Base-by-base conservation (phyloP, 352 stramenopile genomes). In the Globisporangium spiculum region DNA sequence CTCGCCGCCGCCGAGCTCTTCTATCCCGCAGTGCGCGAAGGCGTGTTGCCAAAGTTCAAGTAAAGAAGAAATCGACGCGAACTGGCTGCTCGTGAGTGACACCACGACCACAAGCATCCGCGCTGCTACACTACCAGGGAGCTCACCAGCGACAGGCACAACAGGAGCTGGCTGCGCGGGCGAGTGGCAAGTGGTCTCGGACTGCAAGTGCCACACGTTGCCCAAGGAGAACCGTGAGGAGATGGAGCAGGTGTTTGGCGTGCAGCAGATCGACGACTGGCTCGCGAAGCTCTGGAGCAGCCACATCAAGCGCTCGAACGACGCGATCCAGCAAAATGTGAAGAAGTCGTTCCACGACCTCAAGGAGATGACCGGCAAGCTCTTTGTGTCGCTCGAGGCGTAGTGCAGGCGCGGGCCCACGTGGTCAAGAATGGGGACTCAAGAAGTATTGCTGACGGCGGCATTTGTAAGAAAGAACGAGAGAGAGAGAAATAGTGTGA, bases 41-140 rank as follows among this genome's bases (percentile, higher is more conserved):
- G 26, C 46, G 12, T 95, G 87, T 65, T 95, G 87, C 68, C 71
- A 76, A 60, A 75, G 86, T 54, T 84, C 75, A 50, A 88, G 76
- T 8, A 88, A 88, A 54, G 87, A 93, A 53, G 83, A 92, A 48
- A 92, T 95, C 65, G 86, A 93, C 60, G 76, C 85, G n/a, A 89
- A 95, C 68, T 95, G 87, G 87, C 75, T 89, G 48, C 62, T 95
- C 50, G 80, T 95, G 16, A 83, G 76, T 48, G 87, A 94, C 60
- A 72, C 82, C 1, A 86, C 83, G 50, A 81, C 81, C 7, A 80
- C 77, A 0, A 88, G 48, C 48, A 66, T 72, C 55, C 76, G 65
- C 9, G 75, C 52, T 4, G 53, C 53, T 34, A 36, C 53, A 26
- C 32, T 58, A 27, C 27, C 53, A 22, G 53, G 24, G 26, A 58